Evolutionary conservation across 2,329 filamentous ascomycete species (phyloP), one percentile per base, ranked within the genome.

Genomic region (Penicillium corylophilum): DNA sequence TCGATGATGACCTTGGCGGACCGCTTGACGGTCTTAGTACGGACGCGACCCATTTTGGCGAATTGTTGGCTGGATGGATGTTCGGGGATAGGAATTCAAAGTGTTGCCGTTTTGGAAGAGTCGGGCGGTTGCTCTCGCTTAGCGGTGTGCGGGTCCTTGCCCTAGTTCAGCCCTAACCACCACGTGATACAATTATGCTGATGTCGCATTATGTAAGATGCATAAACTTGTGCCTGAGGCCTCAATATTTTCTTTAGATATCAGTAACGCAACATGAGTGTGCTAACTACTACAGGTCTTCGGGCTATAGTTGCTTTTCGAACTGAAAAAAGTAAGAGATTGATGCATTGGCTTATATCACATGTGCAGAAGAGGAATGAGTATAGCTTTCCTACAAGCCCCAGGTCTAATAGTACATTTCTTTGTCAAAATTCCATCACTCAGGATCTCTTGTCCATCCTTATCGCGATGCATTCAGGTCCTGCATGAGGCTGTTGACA

Each of bases 1-100:
- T 96, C 92, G 81, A 99, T 97, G 83, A 97, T 93, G 85, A 96
- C 91, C 89, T 99, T 99, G 82, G 94, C 92, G 84, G 86, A 88
- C 79, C 87, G 86, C 82, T 88, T 88, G 73, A 88, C 85, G 68
- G 84, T 87, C 82, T 77, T 77, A 58, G 74, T 77, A 59, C 74
- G 70, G 67, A 77, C 74, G 70, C 74, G 74, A 75, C 74, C 74
- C 74, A 77, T 77, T 64, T 74, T 76, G 73, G 70, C 72, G 71
- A 66, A 20, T 69, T 59, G 61, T 57, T 63, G 61, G 60, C 66
- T 66, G 67, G 62, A 64, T 54, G 63, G 60, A 65, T 68, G 63
- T 66, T 66, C 62, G 50, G 56, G 54, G 51, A 50, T 28, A 50
- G 45, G 52, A 51, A 46, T 28, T 38, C 23, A 36, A 51, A 46